Percentiles rank a stretch among this genome's conserved stretches.
phyloP scores from a whole-genome alignment of 805 yeast genomes.

The Scheffersomyces lignosus region DNA sequence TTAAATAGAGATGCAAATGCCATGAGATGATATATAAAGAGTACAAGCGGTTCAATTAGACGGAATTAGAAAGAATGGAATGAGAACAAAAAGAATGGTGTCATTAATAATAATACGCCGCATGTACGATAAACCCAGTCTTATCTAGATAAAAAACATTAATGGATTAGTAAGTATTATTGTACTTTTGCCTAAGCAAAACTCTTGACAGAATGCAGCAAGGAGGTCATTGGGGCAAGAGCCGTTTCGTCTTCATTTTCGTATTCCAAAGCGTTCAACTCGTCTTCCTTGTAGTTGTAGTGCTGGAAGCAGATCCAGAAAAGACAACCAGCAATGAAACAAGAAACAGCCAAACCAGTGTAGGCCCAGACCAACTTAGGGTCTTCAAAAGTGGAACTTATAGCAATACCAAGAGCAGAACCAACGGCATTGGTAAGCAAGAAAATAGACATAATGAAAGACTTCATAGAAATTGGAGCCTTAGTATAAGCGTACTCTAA shows the following conservation, averaged over 20 bases:
- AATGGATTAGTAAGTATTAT: no score
- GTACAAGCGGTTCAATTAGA: no score
- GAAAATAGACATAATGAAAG: constrained; percentile 64
- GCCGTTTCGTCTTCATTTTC: constrained; percentile 10
- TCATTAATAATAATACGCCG: no score
- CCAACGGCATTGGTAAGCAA: constrained; percentile 75
- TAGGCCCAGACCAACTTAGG: constrained; percentile 74
- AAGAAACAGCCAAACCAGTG: constrained; percentile 59
- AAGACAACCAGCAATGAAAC: constrained; percentile 55
- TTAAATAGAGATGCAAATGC: no score
- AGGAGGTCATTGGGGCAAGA: constrained; percentile 12
- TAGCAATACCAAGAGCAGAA: constrained; percentile 72
- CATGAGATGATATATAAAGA: no score
- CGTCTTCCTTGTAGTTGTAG: constrained; percentile 58
- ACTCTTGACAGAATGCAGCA: constrained; percentile 15
- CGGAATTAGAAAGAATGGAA: no score
- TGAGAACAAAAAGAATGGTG: no score
- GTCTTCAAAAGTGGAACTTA: constrained; percentile 63
- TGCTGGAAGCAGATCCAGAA: constrained; percentile 63
- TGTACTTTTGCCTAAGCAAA: constrained; percentile 8
- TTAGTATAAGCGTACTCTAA: constrained; percentile 82
- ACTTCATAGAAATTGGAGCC: constrained; percentile 71
- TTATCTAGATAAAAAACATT: no score
- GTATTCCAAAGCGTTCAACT: constrained; percentile 52
- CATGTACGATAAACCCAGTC: no score